phyloP scores from a whole-genome alignment of 2,329 filamentous ascomycete species.

The Ascochyta lentis region DNA sequence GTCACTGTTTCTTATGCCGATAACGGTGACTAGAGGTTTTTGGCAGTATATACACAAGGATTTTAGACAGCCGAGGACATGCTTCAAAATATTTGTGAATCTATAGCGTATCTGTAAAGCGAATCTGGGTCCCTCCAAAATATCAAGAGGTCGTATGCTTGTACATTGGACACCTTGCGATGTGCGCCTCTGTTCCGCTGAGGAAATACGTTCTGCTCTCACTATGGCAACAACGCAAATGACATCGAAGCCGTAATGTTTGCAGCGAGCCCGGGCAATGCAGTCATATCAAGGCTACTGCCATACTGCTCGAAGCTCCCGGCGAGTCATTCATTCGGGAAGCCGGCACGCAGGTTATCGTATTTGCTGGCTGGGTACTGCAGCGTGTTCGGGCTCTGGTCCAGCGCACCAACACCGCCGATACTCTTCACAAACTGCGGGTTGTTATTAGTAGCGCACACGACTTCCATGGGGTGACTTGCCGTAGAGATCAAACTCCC shows the following conservation, averaged over 20 bases:
- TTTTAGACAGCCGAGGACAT: too few species aligned
- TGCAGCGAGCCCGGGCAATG: neutral
- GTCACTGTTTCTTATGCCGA: too few species aligned
- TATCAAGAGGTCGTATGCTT: too few species aligned
- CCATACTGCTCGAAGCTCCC: neutral
- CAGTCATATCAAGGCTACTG: neutral
- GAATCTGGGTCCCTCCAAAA: too few species aligned
- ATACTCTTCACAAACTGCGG: slow-evolving; percentile 59
- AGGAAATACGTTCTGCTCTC: neutral
- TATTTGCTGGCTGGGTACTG: slow-evolving; percentile 72
- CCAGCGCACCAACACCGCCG: slow-evolving; percentile 60
- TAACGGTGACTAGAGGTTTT: too few species aligned
- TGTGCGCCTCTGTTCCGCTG: too few species aligned
- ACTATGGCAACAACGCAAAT: neutral
- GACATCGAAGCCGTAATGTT: neutral
- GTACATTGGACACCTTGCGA: too few species aligned
- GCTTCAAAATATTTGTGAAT: too few species aligned
- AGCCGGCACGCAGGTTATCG: slow-evolving; percentile 63
- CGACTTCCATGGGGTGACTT: slow-evolving; percentile 13
- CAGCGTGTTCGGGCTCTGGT: slow-evolving; percentile 65
- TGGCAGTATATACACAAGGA: too few species aligned
- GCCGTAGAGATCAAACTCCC: slow-evolving; percentile 44
- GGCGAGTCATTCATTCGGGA: slow-evolving; percentile 25
- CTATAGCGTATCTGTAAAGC: too few species aligned
- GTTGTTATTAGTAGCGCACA: slow-evolving; percentile 6